A percentile compares a stretch with the other conserved stretches of the same genome.
phyloP scores from a whole-genome alignment of 2,329 filamentous ascomycete species.

The Epichloe hybrida region DNA sequence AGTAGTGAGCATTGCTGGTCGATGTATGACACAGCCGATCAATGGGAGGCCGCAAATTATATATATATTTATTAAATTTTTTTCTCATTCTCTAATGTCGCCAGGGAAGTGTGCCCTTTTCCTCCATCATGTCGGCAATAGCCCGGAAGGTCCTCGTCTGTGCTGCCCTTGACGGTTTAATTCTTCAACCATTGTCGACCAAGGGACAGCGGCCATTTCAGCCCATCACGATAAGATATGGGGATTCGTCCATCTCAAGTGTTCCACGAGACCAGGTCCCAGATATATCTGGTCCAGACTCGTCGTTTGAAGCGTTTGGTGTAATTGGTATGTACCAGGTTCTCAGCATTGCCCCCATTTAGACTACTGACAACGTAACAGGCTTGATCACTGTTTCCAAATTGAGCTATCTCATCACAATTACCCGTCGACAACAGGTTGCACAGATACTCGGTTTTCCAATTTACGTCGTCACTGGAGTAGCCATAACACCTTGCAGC shows the following conservation, averaged over 20 bases:
- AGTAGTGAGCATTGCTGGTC: background rate
- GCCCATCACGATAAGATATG: slow-evolving; percentile 59
- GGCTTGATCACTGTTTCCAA: slow-evolving; percentile 75
- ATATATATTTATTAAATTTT: background rate
- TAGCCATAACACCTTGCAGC: slow-evolving; percentile 77
- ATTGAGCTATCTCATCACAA: slow-evolving; percentile 72
- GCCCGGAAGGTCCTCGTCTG: slow-evolving; percentile 70
- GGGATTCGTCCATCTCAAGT: slow-evolving; percentile 34
- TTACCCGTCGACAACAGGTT: slow-evolving; percentile 76
- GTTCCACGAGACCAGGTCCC: slow-evolving; percentile 31
- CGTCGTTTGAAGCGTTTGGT: slow-evolving; percentile 46
- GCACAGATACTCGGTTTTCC: slow-evolving; percentile 72
- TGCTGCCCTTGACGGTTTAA: slow-evolving; percentile 68
- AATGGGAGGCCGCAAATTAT: too few relatives aligned
- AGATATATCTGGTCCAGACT: slow-evolving; percentile 29
- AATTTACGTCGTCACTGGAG: slow-evolving; percentile 77
- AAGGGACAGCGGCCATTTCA: slow-evolving; percentile 43
- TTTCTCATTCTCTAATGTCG: background rate
- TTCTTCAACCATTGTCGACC: slow-evolving; percentile 58
- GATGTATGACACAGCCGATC: too few relatives aligned
- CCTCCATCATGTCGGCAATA: slow-evolving; percentile 53
- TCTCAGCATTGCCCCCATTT: slow-evolving; percentile 9
- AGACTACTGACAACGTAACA: slow-evolving; percentile 24
- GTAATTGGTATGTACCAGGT: slow-evolving; percentile 32
- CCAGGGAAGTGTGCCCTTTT: background rate